Base-by-base conservation (phyloP, 2,329 filamentous ascomycete species). In the Cercospora berteroae region DNA sequence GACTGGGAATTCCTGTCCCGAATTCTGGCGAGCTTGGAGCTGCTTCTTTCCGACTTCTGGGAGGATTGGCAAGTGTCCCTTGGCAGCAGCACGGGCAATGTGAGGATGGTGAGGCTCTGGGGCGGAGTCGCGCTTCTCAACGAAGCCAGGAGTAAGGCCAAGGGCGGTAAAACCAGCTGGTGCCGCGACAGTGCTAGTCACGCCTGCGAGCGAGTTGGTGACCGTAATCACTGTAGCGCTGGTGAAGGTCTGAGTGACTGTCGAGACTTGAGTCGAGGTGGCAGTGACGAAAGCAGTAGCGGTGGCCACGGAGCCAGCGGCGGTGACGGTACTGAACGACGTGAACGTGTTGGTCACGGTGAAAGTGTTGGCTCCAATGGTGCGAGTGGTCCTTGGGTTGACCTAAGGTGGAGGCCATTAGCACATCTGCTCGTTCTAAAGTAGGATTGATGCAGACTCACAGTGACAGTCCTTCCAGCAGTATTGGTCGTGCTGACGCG, bases 261-360 rank as follows among this genome's bases (percentile, higher is more conserved):
- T 65, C 29, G 58, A 60, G 13, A 58, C 60, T 3, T 55, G 55
- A 9, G 63, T 65, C 13, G 63, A 65, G 6, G 63, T 56, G 16
- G 63, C 56, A 25, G 63, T 60, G 2, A 60, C 63, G 13, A 20
- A 59, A 4, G 57, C 33, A 27, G 44, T 50, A 13, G 39, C 39
- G 18, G 52, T 59, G 23, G 36, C 42, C 20, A 55, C 48, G 6
- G 48, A 55, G 12, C 12, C 8, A 3, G 64, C 60, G 29, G 42
- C 48, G 42, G 63, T 65, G 27, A 31, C 36, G 8, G 63, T 65
- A 10, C 44, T 58, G 57, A 39, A 60, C 16, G 44, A 29, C 6
- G 57, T 65, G 63, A 65, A 61, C 5, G 63, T 65, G 29, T 56
- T 58, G 10, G 63, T 65, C n/a, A 58, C 55, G 13, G 63, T 65